A percentile compares a stretch with the other conserved stretches of the same genome.
Evolutionary conservation across 306 rosid genomes (phyloP).

Genomic region (Mimosa pudica): DNA sequence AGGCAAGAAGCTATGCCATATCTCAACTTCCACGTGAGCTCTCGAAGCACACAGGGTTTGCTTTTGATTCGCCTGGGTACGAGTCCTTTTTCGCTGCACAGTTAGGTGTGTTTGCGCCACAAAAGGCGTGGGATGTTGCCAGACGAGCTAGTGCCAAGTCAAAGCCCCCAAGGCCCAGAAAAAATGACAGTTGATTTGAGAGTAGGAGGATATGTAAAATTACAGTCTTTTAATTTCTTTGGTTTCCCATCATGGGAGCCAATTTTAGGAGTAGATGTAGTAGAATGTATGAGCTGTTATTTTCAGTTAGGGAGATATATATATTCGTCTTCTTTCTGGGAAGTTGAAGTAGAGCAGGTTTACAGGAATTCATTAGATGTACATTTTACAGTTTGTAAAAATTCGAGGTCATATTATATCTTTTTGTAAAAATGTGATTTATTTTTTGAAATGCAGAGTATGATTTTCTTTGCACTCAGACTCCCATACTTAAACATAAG

Average conservation of each 20-base stretch:
- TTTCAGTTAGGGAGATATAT: slow-evolving; percentile 29
- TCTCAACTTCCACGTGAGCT: slow-evolving; percentile 80
- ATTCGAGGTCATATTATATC: neutral
- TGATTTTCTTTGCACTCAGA: neutral
- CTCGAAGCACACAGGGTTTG: slow-evolving; percentile 93
- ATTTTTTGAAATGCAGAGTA: neutral
- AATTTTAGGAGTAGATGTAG: slow-evolving; percentile 44
- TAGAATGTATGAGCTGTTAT: slow-evolving; percentile 46
- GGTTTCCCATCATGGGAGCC: slow-evolving; percentile 45
- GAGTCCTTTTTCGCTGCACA: slow-evolving; percentile 94
- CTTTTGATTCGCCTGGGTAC: slow-evolving; percentile 94
- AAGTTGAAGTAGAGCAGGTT: neutral
- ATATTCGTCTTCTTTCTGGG: neutral
- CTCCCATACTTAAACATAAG: too few species aligned
- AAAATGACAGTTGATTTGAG: slow-evolving; percentile 50
- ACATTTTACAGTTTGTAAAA: slow-evolving; percentile 14
- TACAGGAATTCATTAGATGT: slow-evolving; percentile 17
- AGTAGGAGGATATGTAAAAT: slow-evolving; percentile 53
- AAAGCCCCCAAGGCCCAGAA: slow-evolving; percentile 50
- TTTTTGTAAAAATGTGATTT: neutral
- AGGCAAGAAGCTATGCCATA: slow-evolving; percentile 87
- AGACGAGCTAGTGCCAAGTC: slow-evolving; percentile 85
- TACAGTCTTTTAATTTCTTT: slow-evolving; percentile 23
- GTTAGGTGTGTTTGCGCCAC: slow-evolving; percentile 77
- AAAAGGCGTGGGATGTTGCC: slow-evolving; percentile 98